phyloP scores from a whole-genome alignment of 331 rosid genomes.

The Pyrus hybrid region DNA sequence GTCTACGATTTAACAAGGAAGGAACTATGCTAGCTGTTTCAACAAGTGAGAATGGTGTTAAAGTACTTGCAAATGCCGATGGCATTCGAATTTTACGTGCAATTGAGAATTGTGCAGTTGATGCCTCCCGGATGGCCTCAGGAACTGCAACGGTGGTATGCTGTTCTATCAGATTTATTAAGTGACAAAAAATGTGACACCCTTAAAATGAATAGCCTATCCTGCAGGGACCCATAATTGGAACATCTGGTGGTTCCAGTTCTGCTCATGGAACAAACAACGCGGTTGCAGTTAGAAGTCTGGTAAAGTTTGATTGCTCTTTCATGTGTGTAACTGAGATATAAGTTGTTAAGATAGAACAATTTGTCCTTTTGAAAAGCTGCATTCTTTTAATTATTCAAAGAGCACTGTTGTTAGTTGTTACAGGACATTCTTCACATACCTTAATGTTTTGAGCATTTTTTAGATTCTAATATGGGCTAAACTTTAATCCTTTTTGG shows the following conservation, averaged over 20 bases:
- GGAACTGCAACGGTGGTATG: not conserved
- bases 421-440: not conserved
- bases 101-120: not conserved
- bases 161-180: not conserved
- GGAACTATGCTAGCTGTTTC: constrained; percentile 15
- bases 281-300: not conserved
- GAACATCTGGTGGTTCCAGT: not conserved
- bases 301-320: not conserved
- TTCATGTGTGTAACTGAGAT: not conserved
- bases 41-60: constrained; percentile 9
- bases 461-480: not conserved
- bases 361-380: not conserved
- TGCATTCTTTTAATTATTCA: not conserved
- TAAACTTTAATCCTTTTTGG: not conserved
- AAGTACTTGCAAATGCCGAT: constrained; percentile 17
- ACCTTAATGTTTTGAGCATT: not conserved
- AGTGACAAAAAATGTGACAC: not conserved
- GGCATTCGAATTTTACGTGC: constrained; percentile 1
- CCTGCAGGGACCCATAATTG: constrained; percentile 6
- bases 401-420: not conserved
- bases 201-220: not conserved
- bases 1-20: constrained; percentile 18
- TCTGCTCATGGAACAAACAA: not conserved
- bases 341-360: not conserved
- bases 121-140: not conserved